phyloP scores from a whole-genome alignment of 2,329 filamentous ascomycete species.

The Thelonectria olida region DNA sequence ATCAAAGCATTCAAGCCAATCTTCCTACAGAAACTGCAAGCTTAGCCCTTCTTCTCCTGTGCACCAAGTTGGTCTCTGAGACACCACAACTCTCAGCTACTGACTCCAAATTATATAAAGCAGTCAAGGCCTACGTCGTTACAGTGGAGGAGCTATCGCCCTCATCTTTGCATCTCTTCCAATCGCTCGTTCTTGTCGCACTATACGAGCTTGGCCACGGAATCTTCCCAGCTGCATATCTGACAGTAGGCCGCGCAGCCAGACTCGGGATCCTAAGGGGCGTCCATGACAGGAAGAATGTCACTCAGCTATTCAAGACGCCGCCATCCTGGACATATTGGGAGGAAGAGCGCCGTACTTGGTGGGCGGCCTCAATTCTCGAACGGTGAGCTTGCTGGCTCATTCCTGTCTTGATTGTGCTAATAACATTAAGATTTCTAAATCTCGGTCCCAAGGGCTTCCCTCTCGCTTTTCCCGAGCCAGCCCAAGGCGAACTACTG shows the following conservation, averaged over 20 bases:
- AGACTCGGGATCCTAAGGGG: constrained; percentile 2
- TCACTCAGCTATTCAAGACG: not conserved
- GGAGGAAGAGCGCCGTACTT: constrained; percentile 14
- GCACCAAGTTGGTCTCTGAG: not conserved
- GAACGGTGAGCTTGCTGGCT: not conserved
- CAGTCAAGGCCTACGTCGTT: not conserved
- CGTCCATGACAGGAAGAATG: constrained; percentile 5
- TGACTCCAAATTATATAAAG: not conserved
- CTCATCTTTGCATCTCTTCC: not conserved
- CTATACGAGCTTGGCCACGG: not conserved
- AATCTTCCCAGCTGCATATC: constrained; percentile 1
- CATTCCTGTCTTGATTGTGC: too few species aligned
- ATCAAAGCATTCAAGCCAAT: not conserved
- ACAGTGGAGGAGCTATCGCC: not conserved
- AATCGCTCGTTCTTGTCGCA: not conserved
- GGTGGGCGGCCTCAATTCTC: constrained; percentile 8
- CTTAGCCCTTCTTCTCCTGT: not conserved
- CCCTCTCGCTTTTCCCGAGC: constrained; percentile 6
- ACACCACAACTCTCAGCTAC: not conserved
- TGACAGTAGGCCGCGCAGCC: not conserved
- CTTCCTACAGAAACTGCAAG: not conserved
- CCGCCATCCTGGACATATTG: constrained; percentile 9
- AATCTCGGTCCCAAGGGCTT: constrained; percentile 1
- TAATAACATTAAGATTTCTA: not conserved
- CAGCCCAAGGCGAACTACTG: not conserved